Base-by-base conservation (phyloP, 371 early-diverging fungal genomes). In the Basidiobolus heterosporus region DNA sequence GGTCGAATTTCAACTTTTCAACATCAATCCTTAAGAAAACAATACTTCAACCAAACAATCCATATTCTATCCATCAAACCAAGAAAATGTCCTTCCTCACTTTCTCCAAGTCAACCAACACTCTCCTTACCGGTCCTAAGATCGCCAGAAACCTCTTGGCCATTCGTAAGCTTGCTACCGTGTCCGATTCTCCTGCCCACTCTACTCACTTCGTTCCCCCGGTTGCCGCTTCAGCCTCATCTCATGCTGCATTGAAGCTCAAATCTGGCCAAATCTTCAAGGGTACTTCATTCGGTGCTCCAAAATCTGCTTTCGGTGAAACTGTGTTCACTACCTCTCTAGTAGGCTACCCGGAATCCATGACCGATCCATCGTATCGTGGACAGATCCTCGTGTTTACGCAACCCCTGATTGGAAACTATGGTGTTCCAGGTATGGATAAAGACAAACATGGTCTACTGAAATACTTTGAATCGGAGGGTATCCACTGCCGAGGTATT, bases 291-390 rank as follows among this genome's bases (percentile, higher is more conserved):
- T 87, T 84, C 51, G 88, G 88, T 41, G 85, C 85, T 0, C 50
- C 65, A 3, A 49, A 54, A 3, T 57, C 69, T 8, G 43, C 61
- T 2, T 67, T 69, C 48, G 86, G 86, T 55, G 86, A 85, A 59
- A 78, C 81, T 2, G 86, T 85, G 5, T 93, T 93, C 55, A 89
- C 90, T 40, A 91, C 93, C 2, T 85, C 88, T 8, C 62, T 91
- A n/a, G 94, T 91, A 9, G 93, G 93, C 17, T 88, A 88, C 64
- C 83, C 87, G 13, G 87, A 88, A 57, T 80, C 82, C 16, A 78
- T 88, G 82, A 88, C 87, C 41, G 88, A 88, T 54, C 88, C 88
- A 1, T 82, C 82, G 6, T 88, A 86, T 60, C 67, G 65, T 19
- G 87, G 87, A 24, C 88, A 89, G 61, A 82, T 86, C 47, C 73